Evolutionary conservation across 2,329 filamentous ascomycete genomes (phyloP).

Genomic region (Colletotrichum orchidophilum): DNA sequence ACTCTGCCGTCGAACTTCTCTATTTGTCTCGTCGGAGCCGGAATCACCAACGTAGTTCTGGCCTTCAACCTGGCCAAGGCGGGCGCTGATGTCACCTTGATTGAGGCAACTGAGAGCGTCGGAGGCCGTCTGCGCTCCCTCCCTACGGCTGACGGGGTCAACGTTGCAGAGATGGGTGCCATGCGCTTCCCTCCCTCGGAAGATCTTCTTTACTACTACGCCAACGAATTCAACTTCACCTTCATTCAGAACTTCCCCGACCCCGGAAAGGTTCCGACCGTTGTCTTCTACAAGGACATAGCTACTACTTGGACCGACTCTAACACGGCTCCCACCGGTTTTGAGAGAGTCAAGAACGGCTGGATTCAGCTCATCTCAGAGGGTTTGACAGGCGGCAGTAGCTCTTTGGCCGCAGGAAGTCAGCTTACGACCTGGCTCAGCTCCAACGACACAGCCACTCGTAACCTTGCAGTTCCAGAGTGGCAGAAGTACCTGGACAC

Average conservation of each 20-base stretch:
- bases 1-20: background rate
- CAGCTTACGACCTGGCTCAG: background rate
- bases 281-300: background rate
- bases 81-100: background rate
- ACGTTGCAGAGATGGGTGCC: conserved; percentile 18
- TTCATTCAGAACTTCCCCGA: conserved; percentile 17
- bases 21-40: background rate
- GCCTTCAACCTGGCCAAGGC: background rate
- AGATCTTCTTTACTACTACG: conserved; percentile 19
- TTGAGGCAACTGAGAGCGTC: conserved; percentile 2
- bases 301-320: background rate
- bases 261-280: conserved; percentile 8
- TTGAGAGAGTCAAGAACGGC: conserved; percentile 5
- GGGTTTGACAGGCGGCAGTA: background rate
- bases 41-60: background rate
- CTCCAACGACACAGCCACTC: background rate
- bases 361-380: background rate
- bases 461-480: background rate
- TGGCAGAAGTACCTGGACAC: conserved; percentile 13
- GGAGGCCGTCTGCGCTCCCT: background rate
- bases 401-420: background rate
- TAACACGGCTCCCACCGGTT: background rate
- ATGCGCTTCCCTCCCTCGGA: conserved; percentile 14
- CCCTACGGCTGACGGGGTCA: conserved; percentile 4
- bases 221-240: background rate